Evolutionary conservation across 225 moss, liverwort and hornwort species (phyloP).

Genomic region (Climacium dendroides): DNA sequence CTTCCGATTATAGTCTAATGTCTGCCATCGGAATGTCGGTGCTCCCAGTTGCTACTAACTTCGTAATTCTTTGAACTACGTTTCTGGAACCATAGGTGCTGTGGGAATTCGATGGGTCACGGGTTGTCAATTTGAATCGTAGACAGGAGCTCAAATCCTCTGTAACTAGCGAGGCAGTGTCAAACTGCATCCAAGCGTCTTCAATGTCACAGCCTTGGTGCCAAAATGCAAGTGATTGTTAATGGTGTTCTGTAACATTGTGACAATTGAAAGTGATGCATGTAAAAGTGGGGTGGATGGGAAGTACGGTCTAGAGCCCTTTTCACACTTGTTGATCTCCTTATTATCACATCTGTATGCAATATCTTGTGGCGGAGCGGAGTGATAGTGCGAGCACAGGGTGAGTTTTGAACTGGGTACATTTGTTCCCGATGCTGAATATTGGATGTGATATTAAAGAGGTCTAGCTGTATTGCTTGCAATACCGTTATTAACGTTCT

Average conservation of each 20-base stretch:
- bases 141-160: not conserved
- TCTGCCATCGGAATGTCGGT: not conserved
- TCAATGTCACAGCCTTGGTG: not conserved
- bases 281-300: not conserved
- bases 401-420: not conserved
- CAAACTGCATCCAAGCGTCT: not conserved
- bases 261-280: not conserved
- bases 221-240: not conserved
- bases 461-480: not conserved
- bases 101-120: not conserved
- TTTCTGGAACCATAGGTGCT: not conserved
- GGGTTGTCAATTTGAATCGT: not conserved
- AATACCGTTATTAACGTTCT: not conserved
- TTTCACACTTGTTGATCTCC: not conserved
- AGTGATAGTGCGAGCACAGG: not conserved
- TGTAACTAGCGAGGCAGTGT: not conserved
- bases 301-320: not conserved
- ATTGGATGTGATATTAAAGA: not conserved
- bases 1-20: not conserved
- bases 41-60: not conserved
- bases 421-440: not conserved
- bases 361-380: not conserved
- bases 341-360: not conserved
- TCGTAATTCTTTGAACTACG: not conserved
- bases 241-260: not conserved